A percentile compares a stretch with the other conserved stretches of the same genome.
Conservation (phyloP, 805 yeast species). For the Starmerella sirachaensis region DNA sequence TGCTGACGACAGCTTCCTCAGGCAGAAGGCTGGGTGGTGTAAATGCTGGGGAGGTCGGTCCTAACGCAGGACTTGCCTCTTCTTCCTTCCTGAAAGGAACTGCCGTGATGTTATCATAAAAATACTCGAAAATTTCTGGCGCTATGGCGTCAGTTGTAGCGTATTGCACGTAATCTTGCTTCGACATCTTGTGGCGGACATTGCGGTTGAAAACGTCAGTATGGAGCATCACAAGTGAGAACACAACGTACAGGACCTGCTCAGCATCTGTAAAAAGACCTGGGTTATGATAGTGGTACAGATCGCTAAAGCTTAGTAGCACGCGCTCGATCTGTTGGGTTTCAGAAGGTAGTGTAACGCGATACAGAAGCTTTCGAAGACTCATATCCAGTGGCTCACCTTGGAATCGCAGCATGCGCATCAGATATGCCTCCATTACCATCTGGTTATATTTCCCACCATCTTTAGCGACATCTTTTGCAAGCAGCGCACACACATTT, state of each 20-base stretch:
- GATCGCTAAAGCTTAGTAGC: slow-evolving; percentile 43
- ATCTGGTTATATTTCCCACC: slow-evolving; percentile 9
- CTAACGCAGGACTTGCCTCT: slow-evolving; percentile 24
- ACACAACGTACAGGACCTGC: slow-evolving; percentile 50
- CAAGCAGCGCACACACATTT: slow-evolving; percentile 19
- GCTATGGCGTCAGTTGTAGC: slow-evolving; percentile 29
- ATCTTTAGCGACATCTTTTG: slow-evolving; percentile 11
- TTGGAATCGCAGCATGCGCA: slow-evolving; percentile 37
- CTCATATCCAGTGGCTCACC: slow-evolving; percentile 56
- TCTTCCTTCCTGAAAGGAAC: slow-evolving; percentile 42
- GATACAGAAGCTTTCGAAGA: slow-evolving; percentile 45
- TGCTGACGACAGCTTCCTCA: too few species aligned
- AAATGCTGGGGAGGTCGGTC: too few species aligned
- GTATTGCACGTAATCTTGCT: slow-evolving; percentile 46
- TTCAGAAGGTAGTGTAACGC: slow-evolving; percentile 53
- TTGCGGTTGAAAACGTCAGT: slow-evolving; percentile 61
- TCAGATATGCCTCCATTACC: slow-evolving; percentile 20
- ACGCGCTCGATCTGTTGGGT: slow-evolving; percentile 67
- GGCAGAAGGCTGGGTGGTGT: not conserved
- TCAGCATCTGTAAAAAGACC: slow-evolving; percentile 33
- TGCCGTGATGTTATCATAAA: slow-evolving; percentile 54
- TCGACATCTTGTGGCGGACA: slow-evolving; percentile 57
- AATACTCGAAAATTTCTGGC: slow-evolving; percentile 35
- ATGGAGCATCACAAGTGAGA: slow-evolving; percentile 57
- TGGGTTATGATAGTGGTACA: slow-evolving; percentile 38